A percentile compares a stretch with the other conserved stretches of the same genome.
These are phyloP conservation scores for Thraustochytrium sp. DNA, from an alignment of 352 stramenopile species.

Conservation along the genomic window DNA sequence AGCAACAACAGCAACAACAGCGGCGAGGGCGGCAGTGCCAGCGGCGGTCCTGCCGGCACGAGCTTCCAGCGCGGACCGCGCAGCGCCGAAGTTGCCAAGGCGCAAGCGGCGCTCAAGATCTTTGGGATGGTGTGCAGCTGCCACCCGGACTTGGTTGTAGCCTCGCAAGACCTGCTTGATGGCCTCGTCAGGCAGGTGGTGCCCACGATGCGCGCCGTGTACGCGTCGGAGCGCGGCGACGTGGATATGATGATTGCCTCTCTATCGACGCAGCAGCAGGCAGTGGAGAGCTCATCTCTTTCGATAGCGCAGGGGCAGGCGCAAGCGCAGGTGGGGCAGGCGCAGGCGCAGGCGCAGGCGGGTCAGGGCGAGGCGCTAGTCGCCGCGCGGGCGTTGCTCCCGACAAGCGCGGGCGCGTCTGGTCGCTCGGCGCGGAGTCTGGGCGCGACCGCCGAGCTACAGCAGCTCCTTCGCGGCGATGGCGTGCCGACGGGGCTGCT, in stretches of 20 bases:
- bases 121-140: conserved; percentile 6
- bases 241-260: conserved; percentile 20
- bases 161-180: neutral
- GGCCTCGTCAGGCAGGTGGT: neutral
- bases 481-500: neutral
- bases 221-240: neutral
- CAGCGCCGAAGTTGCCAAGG: neutral
- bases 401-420: neutral
- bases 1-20: neutral
- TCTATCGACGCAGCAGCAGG: neutral
- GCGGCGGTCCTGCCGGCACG: neutral
- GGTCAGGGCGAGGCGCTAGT: neutral
- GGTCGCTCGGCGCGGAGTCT: neutral
- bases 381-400: neutral
- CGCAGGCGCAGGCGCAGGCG: too few relatives aligned
- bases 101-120: conserved; percentile 39
- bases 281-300: neutral
- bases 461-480: neutral
- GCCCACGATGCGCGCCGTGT: neutral
- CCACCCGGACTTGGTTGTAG: neutral
- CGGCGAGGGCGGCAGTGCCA: neutral
- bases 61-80: neutral
- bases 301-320: neutral
- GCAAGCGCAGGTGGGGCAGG: neutral
- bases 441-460: neutral